Evolutionary conservation across 495 filamentous ascomycete species (phyloP), one percentile per base, ranked within the genome.

Genomic region (Penicillium subrubescens): DNA sequence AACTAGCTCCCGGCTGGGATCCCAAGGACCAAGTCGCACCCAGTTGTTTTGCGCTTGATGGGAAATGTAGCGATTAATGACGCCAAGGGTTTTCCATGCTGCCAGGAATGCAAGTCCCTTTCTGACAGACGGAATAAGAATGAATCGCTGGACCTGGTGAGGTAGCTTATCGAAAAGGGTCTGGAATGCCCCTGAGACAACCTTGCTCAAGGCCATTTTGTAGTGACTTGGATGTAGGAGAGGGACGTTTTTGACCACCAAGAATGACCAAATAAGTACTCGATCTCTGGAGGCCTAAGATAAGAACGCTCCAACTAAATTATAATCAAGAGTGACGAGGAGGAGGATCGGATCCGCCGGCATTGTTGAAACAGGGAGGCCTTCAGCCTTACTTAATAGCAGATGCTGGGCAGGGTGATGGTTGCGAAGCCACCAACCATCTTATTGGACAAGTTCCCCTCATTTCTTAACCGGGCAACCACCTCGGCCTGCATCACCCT

Each of bases 1-100:
- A 2, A 88, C 86, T 56, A 90, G 81, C 75, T 91, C 89, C 12
- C 27, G 12, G 8, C 37, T 29, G 11, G 37, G 23, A 19, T 66
- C 37, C 64, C 64, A 66, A n/a, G 63, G 17, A 17, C 19, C n/a
- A 1, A 48, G 21, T 27, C 33, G 53, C 0, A 56, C 33, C 53
- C 53, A 56, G 11, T 43, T 57, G 14, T 61, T 66, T 11, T 61
- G 53, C 3, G 44, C 58, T 15, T 33, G 15, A 14, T 37, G 17
- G 12, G 63, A 66, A 29, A 66, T 41, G 37, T 63, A 63, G 53
- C 53, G 19, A 35, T 37, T 34, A 17, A 56, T 11, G 19, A 14
- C 53, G 14, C 31, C 8, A 11, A 56, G n/a, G n/a, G 29, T 21
- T 34, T 56, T 34, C 31, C 29, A 56, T 17, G 53, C 53, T 23